Evolutionary conservation across 1,284 basidiomycete species (phyloP), one percentile per base, ranked within the genome.

Genomic region (Rhodotorula sp.): DNA sequence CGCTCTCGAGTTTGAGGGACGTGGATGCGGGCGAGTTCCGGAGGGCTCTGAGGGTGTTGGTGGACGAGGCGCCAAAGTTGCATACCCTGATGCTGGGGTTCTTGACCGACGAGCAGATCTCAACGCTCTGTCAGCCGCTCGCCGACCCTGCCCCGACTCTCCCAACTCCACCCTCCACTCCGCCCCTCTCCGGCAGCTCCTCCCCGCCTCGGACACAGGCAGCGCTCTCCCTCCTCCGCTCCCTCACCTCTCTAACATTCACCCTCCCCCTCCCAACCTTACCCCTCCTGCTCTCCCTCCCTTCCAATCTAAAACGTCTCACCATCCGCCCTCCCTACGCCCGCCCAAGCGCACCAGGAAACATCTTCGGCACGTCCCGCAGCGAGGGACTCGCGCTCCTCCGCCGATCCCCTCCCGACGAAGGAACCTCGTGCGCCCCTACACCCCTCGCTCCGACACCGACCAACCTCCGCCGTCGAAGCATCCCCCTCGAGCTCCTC

Each of bases 1-100:
- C 69, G 15, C 34, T 74, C 48, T 68, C 69, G 24, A 55, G 49
- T 13, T 27, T 74, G 32, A 48, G 72, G 13, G 72, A 74, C 20
- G 47, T 71, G 44, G 59, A 67, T n/a, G 27, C 29, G 10, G 7
- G 6, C 24, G 57, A 70, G 49, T 70, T 70, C 9, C 57, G 29
- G 0, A 8, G 30, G 19, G 52, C 48, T 5, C 15, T 64, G 7
- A 4, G 27, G n/a, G 29, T 61, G 20, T 57, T 70, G 24, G 46
- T 46, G 20, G 24, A 17, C 22, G 10, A 53, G 8, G 32, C 44
- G 2, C 10, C 8, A 0, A 27, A 27, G 2, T 34, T 70, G 27
- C 11, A 19, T 6, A 70, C 57, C 17, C 53, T 70, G 47, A 55
- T 64, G 29, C 36, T 70, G 29, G 68, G 68, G 2, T 70, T 70